Evolutionary conservation across 768 basidiomycete genomes (phyloP), one percentile per base, ranked within the genome.

Genomic region (Auriculariales sp.): DNA sequence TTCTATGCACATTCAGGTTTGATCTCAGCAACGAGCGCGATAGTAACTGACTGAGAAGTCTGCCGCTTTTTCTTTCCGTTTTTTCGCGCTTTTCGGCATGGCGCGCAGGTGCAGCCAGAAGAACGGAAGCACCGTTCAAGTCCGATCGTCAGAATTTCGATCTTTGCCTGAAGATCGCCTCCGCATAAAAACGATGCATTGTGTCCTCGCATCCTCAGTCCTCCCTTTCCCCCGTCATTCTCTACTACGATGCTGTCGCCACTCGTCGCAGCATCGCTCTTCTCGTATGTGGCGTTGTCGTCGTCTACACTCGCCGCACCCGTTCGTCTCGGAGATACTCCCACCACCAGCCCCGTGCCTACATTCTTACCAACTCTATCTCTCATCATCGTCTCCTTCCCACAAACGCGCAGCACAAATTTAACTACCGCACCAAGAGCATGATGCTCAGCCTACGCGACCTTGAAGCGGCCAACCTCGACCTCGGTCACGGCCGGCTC

Each of bases 51-150:
- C 90, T 25, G 79, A 73, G 57, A 97, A 95, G 63, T 97, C 93
- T 42, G 83, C 83, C 2, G 75, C 79, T 61, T 87, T 91, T 54
- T 84, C 87, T 59, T 82, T 93, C 60, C 78, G 81, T 66, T 87
- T 91, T 64, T 86, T 92, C 4, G 79, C 69, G 55, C 78, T 83
- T 66, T 93, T 92, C 12, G 91, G 91, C 91, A 95, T 78, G 48
- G 30, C 31, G 34, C 27, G 39, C 22, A 44, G 19, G 22, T 25
- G 19, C 12, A 44, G 24, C 11, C 11, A 24, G 25, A 12, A 45
- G n/a, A n/a, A n/a, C n/a, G n/a, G n/a, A n/a, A n/a, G n/a, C n/a
- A n/a, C n/a, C n/a, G n/a, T n/a, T n/a, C n/a, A n/a, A n/a, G n/a
- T n/a, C n/a, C n/a, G n/a, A n/a, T n/a, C n/a, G n/a, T n/a, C n/a